Evolutionary conservation across 805 yeast genomes (phyloP).

Genomic region (Maudiozyma barnettii): DNA sequence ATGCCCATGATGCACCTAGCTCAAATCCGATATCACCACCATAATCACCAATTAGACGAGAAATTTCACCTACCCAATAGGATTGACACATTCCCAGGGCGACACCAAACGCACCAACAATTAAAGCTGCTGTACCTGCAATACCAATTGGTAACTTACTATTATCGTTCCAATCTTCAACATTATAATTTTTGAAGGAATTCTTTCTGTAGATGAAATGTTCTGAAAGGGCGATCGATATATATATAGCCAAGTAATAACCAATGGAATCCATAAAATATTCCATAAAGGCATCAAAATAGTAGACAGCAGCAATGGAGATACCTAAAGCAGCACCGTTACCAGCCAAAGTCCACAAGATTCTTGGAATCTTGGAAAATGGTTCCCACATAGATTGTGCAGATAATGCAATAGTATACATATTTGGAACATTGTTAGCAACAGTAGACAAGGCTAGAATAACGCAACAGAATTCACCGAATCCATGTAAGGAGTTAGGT

Average conservation of each 20-base stretch:
- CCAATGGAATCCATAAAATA: constrained; percentile 88
- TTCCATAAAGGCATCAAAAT: constrained; percentile 61
- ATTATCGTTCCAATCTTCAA: constrained; percentile 50
- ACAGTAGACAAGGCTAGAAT: constrained; percentile 76
- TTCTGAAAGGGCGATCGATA: constrained; percentile 65
- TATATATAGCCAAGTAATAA: constrained; percentile 83
- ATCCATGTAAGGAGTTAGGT: constrained; percentile 71
- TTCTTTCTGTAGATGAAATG: constrained; percentile 72
- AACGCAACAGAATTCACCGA: constrained; percentile 86
- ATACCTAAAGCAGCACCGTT: constrained; percentile 73
- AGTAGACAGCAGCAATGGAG: constrained; percentile 79
- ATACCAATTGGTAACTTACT: constrained; percentile 58
- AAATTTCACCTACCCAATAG: constrained; percentile 74
- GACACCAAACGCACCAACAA: constrained; percentile 78
- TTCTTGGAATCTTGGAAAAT: constrained; percentile 68
- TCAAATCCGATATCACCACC: constrained; percentile 90
- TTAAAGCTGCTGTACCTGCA: constrained; percentile 71
- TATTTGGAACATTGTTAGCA: constrained; percentile 86
- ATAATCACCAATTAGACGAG: constrained; percentile 44
- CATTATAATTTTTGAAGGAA: constrained; percentile 48
- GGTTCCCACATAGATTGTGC: constrained; percentile 79
- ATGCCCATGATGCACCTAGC: constrained; percentile 58
- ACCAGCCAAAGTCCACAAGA: constrained; percentile 70
- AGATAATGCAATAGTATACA: constrained; percentile 82
- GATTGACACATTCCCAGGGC: constrained; percentile 81